phyloP scores from a whole-genome alignment of 306 rosid genomes.

The Arachis hypogaea region DNA sequence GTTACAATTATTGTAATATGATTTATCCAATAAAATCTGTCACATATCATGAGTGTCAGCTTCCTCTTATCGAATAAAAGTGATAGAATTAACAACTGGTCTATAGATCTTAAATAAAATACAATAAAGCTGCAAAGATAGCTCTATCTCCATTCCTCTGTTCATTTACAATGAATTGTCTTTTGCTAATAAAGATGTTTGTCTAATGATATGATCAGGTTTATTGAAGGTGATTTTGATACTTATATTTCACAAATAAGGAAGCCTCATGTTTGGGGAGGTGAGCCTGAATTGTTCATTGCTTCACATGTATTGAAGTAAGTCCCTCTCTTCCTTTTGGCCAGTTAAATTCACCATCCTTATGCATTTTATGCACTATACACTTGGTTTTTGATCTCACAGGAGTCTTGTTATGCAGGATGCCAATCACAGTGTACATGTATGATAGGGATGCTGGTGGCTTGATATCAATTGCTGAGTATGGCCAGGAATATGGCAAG shows the following conservation, averaged over 20 bases:
- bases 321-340: constrained; percentile 38
- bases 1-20: neutral
- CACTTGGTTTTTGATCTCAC: constrained; percentile 30
- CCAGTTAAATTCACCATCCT: constrained; percentile 22
- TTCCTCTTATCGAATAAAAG: neutral
- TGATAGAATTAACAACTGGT: neutral
- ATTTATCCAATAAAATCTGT: neutral
- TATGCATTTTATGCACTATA: neutral
- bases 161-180: constrained; percentile 1
- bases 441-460: constrained; percentile 77
- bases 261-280: constrained; percentile 93
- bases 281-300: constrained; percentile 93
- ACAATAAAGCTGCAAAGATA: neutral
- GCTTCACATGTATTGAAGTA: constrained; percentile 91
- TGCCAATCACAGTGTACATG: constrained; percentile 97
- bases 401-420: constrained; percentile 54
- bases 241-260: constrained; percentile 75
- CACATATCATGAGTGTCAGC: neutral
- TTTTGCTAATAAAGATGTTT: constrained; percentile 38
- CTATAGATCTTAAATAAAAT: neutral
- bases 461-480: constrained; percentile 89
- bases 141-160: neutral
- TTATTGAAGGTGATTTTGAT: constrained; percentile 92
- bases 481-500: constrained; percentile 86
- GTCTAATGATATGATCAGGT: constrained; percentile 60